Evolutionary conservation across 106 monocot species (phyloP).

Genomic region (Dioscorea dumetorum): DNA sequence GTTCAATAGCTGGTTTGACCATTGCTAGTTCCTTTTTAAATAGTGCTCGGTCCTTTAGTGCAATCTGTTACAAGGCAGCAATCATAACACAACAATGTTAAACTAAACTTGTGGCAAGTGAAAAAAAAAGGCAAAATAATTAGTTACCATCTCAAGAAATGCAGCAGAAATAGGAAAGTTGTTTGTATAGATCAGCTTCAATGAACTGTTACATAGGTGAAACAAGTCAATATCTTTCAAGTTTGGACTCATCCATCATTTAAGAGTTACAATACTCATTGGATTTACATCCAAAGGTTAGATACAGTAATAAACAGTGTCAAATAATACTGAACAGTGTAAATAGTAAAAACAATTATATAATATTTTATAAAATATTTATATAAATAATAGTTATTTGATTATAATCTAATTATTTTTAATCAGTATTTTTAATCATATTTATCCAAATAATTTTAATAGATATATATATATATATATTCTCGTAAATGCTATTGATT

Average conservation of each 20-base stretch:
- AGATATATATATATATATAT: not conserved
- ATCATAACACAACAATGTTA: not conserved
- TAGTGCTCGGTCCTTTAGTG: conserved; percentile 15
- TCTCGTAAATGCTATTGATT: not conserved
- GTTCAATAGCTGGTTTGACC: conserved; percentile 21
- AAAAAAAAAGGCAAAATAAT: not conserved
- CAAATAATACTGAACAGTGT: no score
- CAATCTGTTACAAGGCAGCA: conserved; percentile 44
- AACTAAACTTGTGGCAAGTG: not conserved
- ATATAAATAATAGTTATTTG: no score
- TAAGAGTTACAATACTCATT: no score
- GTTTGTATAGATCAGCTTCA: conserved; percentile 85
- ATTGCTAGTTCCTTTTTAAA: conserved; percentile 51
- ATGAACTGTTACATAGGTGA: conserved; percentile 41
- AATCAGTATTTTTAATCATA: no score
- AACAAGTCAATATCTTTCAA: not conserved
- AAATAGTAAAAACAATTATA: no score
- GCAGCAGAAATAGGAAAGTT: conserved; percentile 77
- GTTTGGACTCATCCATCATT: no score
- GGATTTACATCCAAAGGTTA: no score
- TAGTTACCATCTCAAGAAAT: conserved; percentile 64
- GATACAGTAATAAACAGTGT: no score
- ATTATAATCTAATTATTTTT: no score
- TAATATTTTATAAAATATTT: no score
- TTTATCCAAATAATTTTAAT: no score